Base-by-base conservation (phyloP, 2,329 filamentous ascomycete species). In the Ceratocystis variospora region DNA sequence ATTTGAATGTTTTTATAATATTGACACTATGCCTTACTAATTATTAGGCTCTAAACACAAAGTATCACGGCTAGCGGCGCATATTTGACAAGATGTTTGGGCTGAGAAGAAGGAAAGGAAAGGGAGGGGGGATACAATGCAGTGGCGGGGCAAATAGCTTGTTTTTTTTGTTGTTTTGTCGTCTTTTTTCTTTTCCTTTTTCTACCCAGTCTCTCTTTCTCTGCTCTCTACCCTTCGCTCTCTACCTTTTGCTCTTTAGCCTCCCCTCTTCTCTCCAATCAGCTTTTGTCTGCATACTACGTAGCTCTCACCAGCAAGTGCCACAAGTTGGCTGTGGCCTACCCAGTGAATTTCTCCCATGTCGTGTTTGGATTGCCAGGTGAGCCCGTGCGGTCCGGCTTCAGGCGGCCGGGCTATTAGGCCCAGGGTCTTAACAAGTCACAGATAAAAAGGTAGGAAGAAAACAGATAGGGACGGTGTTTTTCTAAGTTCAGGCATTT, bases 281-380 rank as follows among this genome's bases (percentile, higher is more conserved):
- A 57, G 22, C 50, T 28, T 28, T 57, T 22, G 53, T 57, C 53
- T 33, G 53, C 53, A 57, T 57, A 57, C 53, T 57, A 57, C 53
- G 53, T 57, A 57, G 53, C 53, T 57, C 53, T 57, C 28, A 3
- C 22, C 53, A 10, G 53, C 53, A 57, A 57, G 53, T 57, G 33
- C 31, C 53, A 31, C 53, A 57, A 17, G 31, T 28, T 57, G 53
- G 46, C n/a, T 19, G 12, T 41, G n/a, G 46, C 8, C 46, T 19
- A 10, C 7, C 46, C 19, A 50, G 53, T 22, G 37, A 57, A 33
- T 57, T 31, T 57, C 22, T 22, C 37, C 37, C 37, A 15, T 57
- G 10, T 31, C 2, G 53, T n/a, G 53, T 31, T 57, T 57, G 22
- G 53, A 57, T 33, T 57, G 8, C 53, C 53, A 57, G 53, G 53